Percentiles rank a stretch among this genome's conserved stretches.
These are phyloP conservation scores for Cinnamomum micranthum DNA, from an alignment of 164 flowering plant genomes.

Conservation along the genomic window DNA sequence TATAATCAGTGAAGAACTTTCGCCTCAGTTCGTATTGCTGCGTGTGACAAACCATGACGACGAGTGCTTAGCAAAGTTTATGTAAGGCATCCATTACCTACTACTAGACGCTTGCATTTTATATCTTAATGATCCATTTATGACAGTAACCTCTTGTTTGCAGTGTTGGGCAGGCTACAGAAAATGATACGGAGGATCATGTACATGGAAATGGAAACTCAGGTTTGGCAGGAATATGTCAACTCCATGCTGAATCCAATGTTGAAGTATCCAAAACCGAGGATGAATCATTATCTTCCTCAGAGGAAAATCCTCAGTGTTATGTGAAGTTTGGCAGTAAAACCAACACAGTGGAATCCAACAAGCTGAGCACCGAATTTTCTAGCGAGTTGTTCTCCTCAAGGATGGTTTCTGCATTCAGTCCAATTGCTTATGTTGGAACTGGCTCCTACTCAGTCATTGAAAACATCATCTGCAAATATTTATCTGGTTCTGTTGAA, in stretches of 20 bases:
- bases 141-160: constrained; percentile 5
- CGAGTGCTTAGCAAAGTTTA: constrained; percentile 49
- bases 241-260: constrained; percentile 16
- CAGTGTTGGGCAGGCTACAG: constrained; percentile 37
- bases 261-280: constrained; percentile 9
- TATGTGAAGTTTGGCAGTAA: constrained; percentile 16
- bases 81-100: constrained; percentile 39
- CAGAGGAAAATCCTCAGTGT: constrained; percentile 12
- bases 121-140: background rate
- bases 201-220: constrained; percentile 7
- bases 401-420: constrained; percentile 57
- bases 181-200: constrained; percentile 17
- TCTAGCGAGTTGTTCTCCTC: constrained; percentile 41
- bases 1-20: constrained; percentile 39
- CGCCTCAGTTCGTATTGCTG: constrained; percentile 44
- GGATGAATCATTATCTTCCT: constrained; percentile 11
- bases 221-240: constrained; percentile 1
- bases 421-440: constrained; percentile 61
- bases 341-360: constrained; percentile 13
- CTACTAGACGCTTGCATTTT: background rate
- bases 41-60: constrained; percentile 31
- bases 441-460: constrained; percentile 36
- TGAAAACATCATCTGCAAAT: constrained; percentile 44
- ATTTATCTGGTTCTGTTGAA: constrained; percentile 60
- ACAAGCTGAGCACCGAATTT: constrained; percentile 23